Percentiles rank a stretch among this genome's conserved stretches.
Evolutionary conservation across 1,139 yeast genomes (phyloP).

Genomic region (Lodderomyces margitis): DNA sequence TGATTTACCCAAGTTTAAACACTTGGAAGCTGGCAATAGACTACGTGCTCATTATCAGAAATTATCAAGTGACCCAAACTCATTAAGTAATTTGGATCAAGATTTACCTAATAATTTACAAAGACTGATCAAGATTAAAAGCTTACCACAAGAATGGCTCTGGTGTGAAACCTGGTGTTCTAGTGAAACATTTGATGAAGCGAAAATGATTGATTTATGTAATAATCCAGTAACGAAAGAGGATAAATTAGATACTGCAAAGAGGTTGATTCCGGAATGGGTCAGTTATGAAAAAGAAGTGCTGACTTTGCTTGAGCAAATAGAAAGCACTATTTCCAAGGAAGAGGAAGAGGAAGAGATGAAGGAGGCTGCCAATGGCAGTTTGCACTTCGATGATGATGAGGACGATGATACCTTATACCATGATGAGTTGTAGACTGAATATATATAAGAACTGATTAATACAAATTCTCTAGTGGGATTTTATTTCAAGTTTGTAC

Average conservation of each 20-base stretch:
- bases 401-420: slow-evolving; percentile 8
- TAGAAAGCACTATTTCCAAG: neutral
- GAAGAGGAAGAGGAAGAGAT: slow-evolving; percentile 5
- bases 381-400: slow-evolving; percentile 2
- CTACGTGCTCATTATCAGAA: slow-evolving; percentile 85
- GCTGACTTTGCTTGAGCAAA: slow-evolving; percentile 9
- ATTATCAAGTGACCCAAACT: slow-evolving; percentile 73
- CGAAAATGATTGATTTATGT: slow-evolving; percentile 81
- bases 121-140: slow-evolving; percentile 58
- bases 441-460: no score
- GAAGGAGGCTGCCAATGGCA: neutral
- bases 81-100: slow-evolving; percentile 83
- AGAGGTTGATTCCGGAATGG: slow-evolving; percentile 81
- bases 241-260: slow-evolving; percentile 69
- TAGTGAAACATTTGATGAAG: slow-evolving; percentile 55
- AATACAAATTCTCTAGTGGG: no score
- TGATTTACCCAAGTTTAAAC: slow-evolving; percentile 66
- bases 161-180: slow-evolving; percentile 96
- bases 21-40: slow-evolving; percentile 69
- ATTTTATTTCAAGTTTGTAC: no score
- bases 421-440: slow-evolving; percentile 9
- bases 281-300: slow-evolving; percentile 56
- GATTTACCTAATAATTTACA: slow-evolving; percentile 90
- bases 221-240: slow-evolving; percentile 81
- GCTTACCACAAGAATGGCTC: slow-evolving; percentile 80